These are phyloP conservation scores for Botryosphaeria dothidea DNA, from an alignment of 2,329 filamentous ascomycete species.

Conservation along the genomic window DNA sequence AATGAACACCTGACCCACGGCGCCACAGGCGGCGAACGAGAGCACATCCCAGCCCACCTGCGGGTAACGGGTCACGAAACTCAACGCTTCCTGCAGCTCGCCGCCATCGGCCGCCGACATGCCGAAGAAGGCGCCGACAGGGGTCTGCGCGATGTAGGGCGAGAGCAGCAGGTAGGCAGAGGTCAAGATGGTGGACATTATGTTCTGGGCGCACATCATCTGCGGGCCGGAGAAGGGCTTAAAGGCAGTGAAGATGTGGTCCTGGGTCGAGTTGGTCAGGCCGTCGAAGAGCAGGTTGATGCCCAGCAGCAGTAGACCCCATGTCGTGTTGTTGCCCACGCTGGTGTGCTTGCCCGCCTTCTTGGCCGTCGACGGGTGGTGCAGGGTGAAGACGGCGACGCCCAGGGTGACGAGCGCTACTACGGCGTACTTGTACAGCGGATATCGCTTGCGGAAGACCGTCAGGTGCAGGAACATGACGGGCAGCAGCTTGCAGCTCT, in stretches of 20 bases:
- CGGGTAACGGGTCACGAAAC: constrained; percentile 79
- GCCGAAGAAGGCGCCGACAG: constrained; percentile 43
- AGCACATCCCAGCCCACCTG: constrained; percentile 83
- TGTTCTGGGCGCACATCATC: constrained; percentile 99
- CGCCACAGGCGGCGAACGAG: constrained; percentile 86
- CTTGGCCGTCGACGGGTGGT: constrained; percentile 56
- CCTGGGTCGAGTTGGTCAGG: constrained; percentile 93
- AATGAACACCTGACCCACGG: constrained; percentile 94
- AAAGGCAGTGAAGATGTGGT: constrained; percentile 82
- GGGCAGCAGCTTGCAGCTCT: constrained; percentile 97
- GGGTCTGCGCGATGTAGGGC: constrained; percentile 74
- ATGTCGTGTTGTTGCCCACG: constrained; percentile 63
- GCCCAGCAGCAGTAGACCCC: constrained; percentile 79
- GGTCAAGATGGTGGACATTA: constrained; percentile 80
- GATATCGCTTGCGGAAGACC: constrained; percentile 84
- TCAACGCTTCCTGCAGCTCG: constrained; percentile 78
- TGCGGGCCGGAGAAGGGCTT: constrained; percentile 85
- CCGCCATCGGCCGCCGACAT: constrained; percentile 51
- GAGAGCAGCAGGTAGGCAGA: constrained; percentile 72
- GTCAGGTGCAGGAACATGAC: constrained; percentile 97
- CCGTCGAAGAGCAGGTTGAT: constrained; percentile 96
- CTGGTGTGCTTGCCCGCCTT: constrained; percentile 37
- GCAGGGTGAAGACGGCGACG: constrained; percentile 92
- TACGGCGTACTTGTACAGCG: constrained; percentile 94
- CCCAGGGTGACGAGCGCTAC: constrained; percentile 88